A percentile compares a stretch with the other conserved stretches of the same genome.
These are phyloP conservation scores for Brettanomyces sp. DNA, from an alignment of 805 yeast genomes.

Conservation along the genomic window DNA sequence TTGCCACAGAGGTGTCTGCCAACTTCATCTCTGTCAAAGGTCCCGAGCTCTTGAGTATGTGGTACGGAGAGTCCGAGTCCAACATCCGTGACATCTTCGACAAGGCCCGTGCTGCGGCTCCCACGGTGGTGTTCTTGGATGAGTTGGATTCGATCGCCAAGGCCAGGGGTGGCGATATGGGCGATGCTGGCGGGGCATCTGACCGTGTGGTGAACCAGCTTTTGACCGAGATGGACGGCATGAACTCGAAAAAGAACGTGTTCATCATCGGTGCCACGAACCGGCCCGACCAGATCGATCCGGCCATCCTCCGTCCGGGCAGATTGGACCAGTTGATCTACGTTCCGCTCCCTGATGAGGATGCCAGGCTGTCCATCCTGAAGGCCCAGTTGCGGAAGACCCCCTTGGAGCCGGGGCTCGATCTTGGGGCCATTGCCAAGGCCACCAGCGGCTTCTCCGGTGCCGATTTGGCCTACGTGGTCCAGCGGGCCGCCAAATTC, in stretches of 20 bases:
- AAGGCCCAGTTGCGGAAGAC: conserved; percentile 96
- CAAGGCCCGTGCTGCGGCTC: conserved; percentile 99
- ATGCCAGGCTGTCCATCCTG: conserved; percentile 86
- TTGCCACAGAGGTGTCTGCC: conserved; percentile 98
- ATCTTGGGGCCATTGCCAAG: conserved; percentile 79
- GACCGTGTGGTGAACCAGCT: conserved; percentile 95
- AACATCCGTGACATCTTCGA: conserved; percentile 96
- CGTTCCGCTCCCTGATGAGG: conserved; percentile 96
- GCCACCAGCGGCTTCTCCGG: conserved; percentile 98
- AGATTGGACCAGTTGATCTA: conserved; percentile 97
- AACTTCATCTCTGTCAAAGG: conserved; percentile 96
- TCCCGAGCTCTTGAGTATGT: conserved; percentile 94
- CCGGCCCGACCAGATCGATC: conserved; percentile 99
- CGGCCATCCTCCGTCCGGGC: conserved; percentile 97
- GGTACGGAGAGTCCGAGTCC: conserved; percentile 98
- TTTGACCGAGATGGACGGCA: conserved; percentile 98
- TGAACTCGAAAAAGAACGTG: conserved; percentile 98
- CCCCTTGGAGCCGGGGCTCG: conserved; percentile 95
- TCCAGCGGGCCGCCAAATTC: conserved; percentile 96
- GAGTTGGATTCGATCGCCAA: conserved; percentile 97
- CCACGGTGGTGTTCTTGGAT: conserved; percentile 96
- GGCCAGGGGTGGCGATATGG: conserved; percentile 85
- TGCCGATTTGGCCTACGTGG: conserved; percentile 96
- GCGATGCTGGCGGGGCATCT: conserved; percentile 95
- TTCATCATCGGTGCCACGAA: conserved; percentile 99